Percentiles rank a stretch among this genome's conserved stretches.
phyloP scores from a whole-genome alignment of 2,329 filamentous ascomycete species.

The Stachybotrys chartarum region DNA sequence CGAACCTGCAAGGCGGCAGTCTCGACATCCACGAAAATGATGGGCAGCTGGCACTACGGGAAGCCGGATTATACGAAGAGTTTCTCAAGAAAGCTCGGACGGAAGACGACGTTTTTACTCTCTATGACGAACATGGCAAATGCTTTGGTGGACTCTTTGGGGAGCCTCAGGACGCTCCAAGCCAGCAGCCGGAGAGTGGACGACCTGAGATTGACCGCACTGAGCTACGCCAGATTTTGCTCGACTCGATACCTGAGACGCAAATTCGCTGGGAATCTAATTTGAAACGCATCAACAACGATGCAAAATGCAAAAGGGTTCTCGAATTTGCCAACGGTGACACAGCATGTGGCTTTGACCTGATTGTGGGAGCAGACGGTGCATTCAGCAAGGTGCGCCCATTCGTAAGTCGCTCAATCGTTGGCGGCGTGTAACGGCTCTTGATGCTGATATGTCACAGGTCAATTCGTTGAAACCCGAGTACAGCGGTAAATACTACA shows the following conservation, averaged over 20 bases:
- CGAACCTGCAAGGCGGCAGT: slow-evolving; percentile 32
- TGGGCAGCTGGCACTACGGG: slow-evolving; percentile 40
- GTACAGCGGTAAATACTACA: not conserved
- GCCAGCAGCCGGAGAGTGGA: not conserved
- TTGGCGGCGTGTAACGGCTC: not conserved
- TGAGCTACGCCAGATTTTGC: slow-evolving; percentile 24
- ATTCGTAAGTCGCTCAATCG: not conserved
- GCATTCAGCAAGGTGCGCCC: not conserved
- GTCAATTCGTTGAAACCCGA: not conserved
- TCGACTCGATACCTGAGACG: slow-evolving; percentile 18
- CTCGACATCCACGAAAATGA: slow-evolving; percentile 44
- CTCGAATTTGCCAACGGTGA: not conserved
- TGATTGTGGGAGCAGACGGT: not conserved
- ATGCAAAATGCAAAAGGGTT: not conserved
- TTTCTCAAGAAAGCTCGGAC: slow-evolving; percentile 33
- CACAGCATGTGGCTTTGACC: not conserved
- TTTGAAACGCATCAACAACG: not conserved
- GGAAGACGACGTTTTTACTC: slow-evolving; percentile 8
- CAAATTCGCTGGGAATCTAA: slow-evolving; percentile 27
- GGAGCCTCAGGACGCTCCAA: not conserved
- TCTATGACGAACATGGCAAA: slow-evolving; percentile 17
- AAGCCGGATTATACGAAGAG: slow-evolving; percentile 37
- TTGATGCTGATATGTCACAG: not conserved
- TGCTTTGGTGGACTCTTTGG: slow-evolving; percentile 11
- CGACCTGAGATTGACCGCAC: slow-evolving; percentile 32